Conservation (phyloP, 75 land plant species). For the Pseudotsuga menziesii region DNA sequence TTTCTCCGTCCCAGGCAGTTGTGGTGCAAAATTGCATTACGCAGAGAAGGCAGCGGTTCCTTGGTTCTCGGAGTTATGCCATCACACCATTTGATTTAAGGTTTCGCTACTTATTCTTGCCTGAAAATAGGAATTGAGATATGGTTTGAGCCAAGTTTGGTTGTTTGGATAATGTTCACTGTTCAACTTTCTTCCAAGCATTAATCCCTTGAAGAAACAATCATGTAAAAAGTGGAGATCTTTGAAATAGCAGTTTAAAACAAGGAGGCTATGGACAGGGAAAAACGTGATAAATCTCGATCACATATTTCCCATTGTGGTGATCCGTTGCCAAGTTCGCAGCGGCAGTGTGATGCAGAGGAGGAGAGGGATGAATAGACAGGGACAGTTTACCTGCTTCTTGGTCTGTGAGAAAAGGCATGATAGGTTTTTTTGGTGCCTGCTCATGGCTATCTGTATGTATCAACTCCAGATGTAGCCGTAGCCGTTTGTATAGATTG, state of each 20-base stretch:
- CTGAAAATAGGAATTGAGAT: slow-evolving; percentile 14
- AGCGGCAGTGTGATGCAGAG: background rate
- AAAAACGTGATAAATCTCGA: background rate
- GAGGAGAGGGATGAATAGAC: slow-evolving; percentile 1
- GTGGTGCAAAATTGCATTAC: slow-evolving; percentile 49
- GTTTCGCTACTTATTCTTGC: slow-evolving; percentile 77
- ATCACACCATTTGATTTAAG: slow-evolving; percentile 69
- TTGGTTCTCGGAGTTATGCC: slow-evolving; percentile 49
- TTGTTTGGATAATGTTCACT: background rate
- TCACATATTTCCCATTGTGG: background rate
- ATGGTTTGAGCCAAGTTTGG: background rate
- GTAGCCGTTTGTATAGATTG: background rate
- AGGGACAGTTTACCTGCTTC: background rate
- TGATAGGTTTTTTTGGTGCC: background rate
- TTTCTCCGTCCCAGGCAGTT: slow-evolving; percentile 59
- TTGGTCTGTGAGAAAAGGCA: background rate
- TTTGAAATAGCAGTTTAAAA: background rate
- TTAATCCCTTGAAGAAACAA: background rate
- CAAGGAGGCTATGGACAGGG: background rate
- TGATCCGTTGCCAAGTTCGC: background rate
- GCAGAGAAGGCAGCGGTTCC: slow-evolving; percentile 56
- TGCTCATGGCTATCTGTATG: background rate
- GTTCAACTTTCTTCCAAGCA: background rate
- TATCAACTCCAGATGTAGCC: background rate
- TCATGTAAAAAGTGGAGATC: background rate